A percentile compares a stretch with the other conserved stretches of the same genome.
phyloP scores from a whole-genome alignment of 345 rosid genomes.

The Streptanthus diversifolius region DNA sequence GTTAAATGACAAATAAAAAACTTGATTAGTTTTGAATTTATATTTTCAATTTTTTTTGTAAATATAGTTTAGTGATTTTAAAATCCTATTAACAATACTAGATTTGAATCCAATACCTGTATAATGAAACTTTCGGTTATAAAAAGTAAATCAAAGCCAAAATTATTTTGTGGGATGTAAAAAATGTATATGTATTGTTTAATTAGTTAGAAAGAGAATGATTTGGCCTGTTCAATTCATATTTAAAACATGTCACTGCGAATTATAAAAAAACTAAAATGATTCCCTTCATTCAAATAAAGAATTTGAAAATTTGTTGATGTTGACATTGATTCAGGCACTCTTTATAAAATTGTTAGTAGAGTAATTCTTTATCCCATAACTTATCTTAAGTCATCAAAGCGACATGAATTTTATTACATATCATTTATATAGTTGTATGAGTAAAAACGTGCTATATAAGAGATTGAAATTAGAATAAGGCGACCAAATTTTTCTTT shows the following conservation, averaged over 20 bases:
- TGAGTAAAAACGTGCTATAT: slow-evolving; percentile 1
- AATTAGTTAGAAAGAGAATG: background rate
- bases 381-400: background rate
- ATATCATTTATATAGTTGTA: background rate
- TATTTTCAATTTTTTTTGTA: too few species aligned
- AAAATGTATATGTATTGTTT: background rate
- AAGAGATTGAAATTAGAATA: background rate
- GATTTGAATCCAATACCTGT: too few species aligned
- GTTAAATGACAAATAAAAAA: too few species aligned
- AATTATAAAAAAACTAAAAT: background rate
- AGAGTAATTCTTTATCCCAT: background rate
- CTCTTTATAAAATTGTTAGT: background rate
- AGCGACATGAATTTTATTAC: background rate
- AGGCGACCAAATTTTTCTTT: background rate
- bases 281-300: background rate
- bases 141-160: background rate
- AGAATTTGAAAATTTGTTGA: background rate
- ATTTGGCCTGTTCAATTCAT: background rate
- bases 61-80: too few species aligned
- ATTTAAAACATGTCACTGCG: background rate
- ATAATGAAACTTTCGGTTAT: too few species aligned
- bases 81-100: too few species aligned
- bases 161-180: background rate
- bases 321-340: background rate
- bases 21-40: too few species aligned